These are phyloP conservation scores for Pisolithus albus DNA, from an alignment of 768 basidiomycete genomes.

Conservation along the genomic window DNA sequence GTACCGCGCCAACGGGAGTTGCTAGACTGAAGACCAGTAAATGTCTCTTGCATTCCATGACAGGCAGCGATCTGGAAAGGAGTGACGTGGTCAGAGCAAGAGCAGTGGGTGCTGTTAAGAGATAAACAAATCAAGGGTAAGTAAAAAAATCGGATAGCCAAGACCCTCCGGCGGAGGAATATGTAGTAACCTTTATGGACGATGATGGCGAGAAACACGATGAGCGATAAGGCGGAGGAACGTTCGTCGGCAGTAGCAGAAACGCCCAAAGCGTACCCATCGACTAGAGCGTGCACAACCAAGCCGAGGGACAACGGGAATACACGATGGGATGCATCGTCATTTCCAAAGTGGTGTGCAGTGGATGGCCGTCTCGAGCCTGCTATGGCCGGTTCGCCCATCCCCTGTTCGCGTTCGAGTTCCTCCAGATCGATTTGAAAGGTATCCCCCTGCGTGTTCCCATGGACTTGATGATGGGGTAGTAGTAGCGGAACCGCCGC, in stretches of 20 bases:
- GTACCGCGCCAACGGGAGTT: constrained; percentile 75
- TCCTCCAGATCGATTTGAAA: constrained; percentile 63
- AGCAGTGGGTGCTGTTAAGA: constrained; percentile 70
- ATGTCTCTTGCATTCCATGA: constrained; percentile 63
- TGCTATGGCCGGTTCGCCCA: neutral
- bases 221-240: constrained; percentile 53
- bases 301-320: constrained; percentile 80
- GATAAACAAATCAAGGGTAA: constrained; percentile 5
- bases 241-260: constrained; percentile 41
- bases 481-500: constrained; percentile 35
- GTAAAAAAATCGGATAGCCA: neutral
- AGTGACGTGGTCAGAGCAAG: constrained; percentile 84
- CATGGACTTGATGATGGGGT: constrained; percentile 6
- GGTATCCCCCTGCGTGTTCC: constrained; percentile 22
- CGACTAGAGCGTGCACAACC: constrained; percentile 81
- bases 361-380: too few species aligned
- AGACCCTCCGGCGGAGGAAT: neutral
- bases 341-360: constrained; percentile 11
- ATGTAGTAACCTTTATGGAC: constrained; percentile 72
- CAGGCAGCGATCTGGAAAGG: constrained; percentile 65
- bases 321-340: constrained; percentile 31
- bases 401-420: constrained; percentile 39
- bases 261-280: constrained; percentile 89
- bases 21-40: constrained; percentile 74
- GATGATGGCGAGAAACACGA: constrained; percentile 87